These are phyloP conservation scores for Xylaria sp. DNA, from an alignment of 2,329 filamentous ascomycete species.

Conservation along the genomic window DNA sequence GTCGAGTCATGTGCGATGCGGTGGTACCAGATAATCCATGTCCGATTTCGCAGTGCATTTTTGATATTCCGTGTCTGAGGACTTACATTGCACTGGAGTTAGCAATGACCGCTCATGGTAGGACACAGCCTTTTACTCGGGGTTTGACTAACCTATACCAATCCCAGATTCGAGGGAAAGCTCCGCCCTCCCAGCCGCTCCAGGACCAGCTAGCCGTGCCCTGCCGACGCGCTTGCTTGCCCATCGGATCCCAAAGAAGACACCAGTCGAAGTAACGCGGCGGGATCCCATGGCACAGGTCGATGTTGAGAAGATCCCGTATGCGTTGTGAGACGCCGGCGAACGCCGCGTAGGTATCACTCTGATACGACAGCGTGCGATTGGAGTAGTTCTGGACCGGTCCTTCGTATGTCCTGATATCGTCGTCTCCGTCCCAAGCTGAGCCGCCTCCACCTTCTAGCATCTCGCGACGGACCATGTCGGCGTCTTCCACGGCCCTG, in stretches of 20 bases:
- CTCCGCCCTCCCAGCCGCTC: constrained; percentile 21
- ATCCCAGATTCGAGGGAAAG: constrained; percentile 25
- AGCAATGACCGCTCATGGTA: not conserved
- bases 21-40: constrained; percentile 29
- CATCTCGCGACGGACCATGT: constrained; percentile 7
- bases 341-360: constrained; percentile 21
- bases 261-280: constrained; percentile 31
- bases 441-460: not conserved
- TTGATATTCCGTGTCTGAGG: constrained; percentile 3
- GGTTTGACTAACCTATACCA: constrained; percentile 9
- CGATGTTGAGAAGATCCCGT: constrained; percentile 7
- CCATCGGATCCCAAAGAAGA: constrained; percentile 26
- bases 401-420: constrained; percentile 21
- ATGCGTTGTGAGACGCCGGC: constrained; percentile 26
- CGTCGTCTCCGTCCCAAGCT: constrained; percentile 10
- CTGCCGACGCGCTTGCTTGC: constrained; percentile 3
- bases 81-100: not conserved
- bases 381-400: constrained; percentile 23
- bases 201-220: constrained; percentile 21
- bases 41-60: constrained; percentile 9
- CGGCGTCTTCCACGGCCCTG: constrained; percentile 10
- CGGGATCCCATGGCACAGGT: constrained; percentile 28
- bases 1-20: constrained; percentile 19
- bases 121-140: not conserved
- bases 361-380: constrained; percentile 15